A percentile compares a stretch with the other conserved stretches of the same genome.
Conservation (phyloP, 208 protist genomes). For the Leptomonas pyrrhocoris region DNA sequence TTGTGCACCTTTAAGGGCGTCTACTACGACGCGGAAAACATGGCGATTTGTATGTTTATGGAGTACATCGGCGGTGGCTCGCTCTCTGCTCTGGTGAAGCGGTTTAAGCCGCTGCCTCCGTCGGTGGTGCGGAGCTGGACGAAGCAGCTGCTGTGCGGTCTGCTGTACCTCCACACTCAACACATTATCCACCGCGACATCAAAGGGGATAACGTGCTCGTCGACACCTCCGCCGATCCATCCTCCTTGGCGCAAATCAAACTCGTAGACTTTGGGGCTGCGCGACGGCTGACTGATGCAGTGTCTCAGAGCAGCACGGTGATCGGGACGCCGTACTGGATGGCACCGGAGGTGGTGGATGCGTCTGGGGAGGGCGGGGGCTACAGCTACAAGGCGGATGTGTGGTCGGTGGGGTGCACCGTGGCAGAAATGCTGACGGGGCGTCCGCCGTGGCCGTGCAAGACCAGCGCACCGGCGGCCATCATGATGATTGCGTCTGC, state of each 20-base stretch:
- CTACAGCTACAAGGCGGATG: conserved; percentile 93
- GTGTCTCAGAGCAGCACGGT: conserved; percentile 88
- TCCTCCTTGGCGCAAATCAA: conserved; percentile 79
- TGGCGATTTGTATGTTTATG: conserved; percentile 91
- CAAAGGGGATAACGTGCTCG: conserved; percentile 92
- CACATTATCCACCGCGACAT: conserved; percentile 93
- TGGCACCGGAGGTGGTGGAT: conserved; percentile 93
- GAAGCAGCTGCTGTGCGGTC: conserved; percentile 81
- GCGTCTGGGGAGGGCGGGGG: conserved; percentile 43
- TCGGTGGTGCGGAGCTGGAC: conserved; percentile 89
- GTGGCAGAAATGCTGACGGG: conserved; percentile 94
- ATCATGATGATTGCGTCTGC: conserved; percentile 92
- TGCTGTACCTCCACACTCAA: conserved; percentile 91
- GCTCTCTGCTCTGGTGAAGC: conserved; percentile 81
- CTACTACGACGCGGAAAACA: conserved; percentile 58
- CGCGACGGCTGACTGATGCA: conserved; percentile 78
- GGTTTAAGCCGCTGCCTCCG: conserved; percentile 83
- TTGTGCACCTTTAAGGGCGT: conserved; percentile 92
- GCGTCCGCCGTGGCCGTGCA: conserved; percentile 88
- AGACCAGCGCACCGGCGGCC: conserved; percentile 76
- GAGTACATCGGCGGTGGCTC: conserved; percentile 93
- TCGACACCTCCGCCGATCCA: conserved; percentile 76
- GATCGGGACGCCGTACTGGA: conserved; percentile 94
- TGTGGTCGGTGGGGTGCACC: conserved; percentile 94
- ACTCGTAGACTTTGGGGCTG: conserved; percentile 91